These are phyloP conservation scores for Phyllosticta citriasiana DNA, from an alignment of 2,329 filamentous ascomycete genomes.

Conservation along the genomic window DNA sequence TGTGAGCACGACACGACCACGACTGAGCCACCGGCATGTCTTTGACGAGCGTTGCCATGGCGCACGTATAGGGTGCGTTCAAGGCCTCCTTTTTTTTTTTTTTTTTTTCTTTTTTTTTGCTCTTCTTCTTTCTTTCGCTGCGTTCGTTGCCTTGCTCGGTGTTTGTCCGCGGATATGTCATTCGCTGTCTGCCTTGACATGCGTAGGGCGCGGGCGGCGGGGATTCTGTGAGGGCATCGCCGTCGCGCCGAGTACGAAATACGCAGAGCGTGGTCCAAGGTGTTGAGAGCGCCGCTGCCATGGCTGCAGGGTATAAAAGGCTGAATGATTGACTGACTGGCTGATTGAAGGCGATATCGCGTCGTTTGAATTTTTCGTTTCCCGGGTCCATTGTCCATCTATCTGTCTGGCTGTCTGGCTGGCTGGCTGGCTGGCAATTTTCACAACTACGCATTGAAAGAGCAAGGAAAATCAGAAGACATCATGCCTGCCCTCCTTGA, in stretches of 20 bases:
- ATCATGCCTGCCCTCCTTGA: constrained; percentile 69
- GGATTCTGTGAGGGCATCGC: not conserved
- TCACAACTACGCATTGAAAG: not conserved
- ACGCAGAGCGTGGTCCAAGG: not conserved
- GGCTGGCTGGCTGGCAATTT: not conserved
- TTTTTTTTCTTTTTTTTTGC: not conserved
- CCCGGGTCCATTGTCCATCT: not conserved
- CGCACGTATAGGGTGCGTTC: not conserved
- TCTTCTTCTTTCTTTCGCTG: not conserved
- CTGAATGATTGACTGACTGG: not conserved
- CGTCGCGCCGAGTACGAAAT: not conserved
- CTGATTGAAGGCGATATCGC: not conserved
- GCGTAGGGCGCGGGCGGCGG: not conserved
- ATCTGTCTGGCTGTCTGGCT: not conserved
- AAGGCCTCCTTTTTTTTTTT: not conserved
- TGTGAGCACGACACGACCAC: not conserved
- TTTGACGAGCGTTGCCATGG: not conserved
- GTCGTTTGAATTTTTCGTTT: not conserved
- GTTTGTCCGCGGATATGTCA: not conserved
- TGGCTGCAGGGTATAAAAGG: not conserved
- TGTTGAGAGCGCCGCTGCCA: not conserved
- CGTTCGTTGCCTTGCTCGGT: not conserved
- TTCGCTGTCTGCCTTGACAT: not conserved
- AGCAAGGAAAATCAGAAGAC: not conserved
- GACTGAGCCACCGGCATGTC: not conserved